Evolutionary conservation across 768 basidiomycete species (phyloP).

Genomic region (Phlebiopsis flavidoalba): DNA sequence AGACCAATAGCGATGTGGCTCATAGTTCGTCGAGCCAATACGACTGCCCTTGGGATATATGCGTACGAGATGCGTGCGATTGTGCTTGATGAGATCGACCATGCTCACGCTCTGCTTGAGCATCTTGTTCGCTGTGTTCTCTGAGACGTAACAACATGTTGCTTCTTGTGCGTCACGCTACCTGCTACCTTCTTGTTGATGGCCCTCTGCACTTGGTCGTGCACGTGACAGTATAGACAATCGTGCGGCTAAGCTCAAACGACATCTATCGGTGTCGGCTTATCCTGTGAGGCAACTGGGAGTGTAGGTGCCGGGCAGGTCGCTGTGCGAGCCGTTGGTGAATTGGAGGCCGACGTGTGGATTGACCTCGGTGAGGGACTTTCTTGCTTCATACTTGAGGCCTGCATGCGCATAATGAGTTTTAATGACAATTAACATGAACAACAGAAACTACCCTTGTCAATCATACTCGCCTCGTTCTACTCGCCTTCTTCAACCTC

Average conservation of each 20-base stretch:
- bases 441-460: constrained; percentile 23
- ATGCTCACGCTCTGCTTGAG: constrained; percentile 61
- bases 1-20: constrained; percentile 87
- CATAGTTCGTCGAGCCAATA: constrained; percentile 80
- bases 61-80: constrained; percentile 72
- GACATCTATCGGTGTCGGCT: constrained; percentile 68
- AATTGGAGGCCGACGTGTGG: constrained; percentile 7
- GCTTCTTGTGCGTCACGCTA: constrained; percentile 86
- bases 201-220: constrained; percentile 87
- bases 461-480: constrained; percentile 28
- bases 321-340: constrained; percentile 10
- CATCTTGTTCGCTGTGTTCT: constrained; percentile 72
- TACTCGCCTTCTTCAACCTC: constrained; percentile 25
- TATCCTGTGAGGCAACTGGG: constrained; percentile 10
- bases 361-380: constrained; percentile 36
- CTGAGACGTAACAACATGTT: constrained; percentile 93
- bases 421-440: background rate
- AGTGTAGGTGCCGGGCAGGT: background rate
- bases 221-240: constrained; percentile 95
- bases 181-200: constrained; percentile 78
- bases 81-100: constrained; percentile 81
- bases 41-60: constrained; percentile 84
- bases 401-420: constrained; percentile 19
- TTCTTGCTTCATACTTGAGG: constrained; percentile 35
- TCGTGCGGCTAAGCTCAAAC: constrained; percentile 52